Conservation (phyloP, 2,329 filamentous ascomycete genomes). For the Penicillium hordei region DNA sequence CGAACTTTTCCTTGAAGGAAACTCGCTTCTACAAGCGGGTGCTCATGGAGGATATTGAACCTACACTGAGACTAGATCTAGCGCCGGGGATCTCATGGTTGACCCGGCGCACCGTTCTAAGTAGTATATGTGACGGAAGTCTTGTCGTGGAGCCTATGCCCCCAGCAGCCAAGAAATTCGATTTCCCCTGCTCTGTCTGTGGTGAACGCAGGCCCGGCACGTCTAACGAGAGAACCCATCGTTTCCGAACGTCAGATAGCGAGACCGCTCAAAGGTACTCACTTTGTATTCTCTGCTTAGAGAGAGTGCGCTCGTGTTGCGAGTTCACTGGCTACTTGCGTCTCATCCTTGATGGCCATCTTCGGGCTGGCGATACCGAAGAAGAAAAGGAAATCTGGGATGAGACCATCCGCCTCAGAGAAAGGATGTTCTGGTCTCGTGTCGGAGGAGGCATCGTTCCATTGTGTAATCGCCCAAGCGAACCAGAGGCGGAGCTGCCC, state of each 20-base stretch:
- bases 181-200: constrained; percentile 77
- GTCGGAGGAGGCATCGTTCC: constrained; percentile 90
- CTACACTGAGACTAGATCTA: constrained; percentile 82
- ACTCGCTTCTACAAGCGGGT: constrained; percentile 92
- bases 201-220: constrained; percentile 75
- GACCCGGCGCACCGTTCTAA: constrained; percentile 78
- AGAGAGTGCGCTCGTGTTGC: constrained; percentile 79
- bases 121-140: constrained; percentile 77
- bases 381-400: constrained; percentile 91
- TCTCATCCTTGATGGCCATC: constrained; percentile 89
- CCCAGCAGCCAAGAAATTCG: constrained; percentile 51
- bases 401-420: constrained; percentile 82
- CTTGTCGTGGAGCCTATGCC: constrained; percentile 88
- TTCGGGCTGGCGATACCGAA: constrained; percentile 78
- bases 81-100: constrained; percentile 94
- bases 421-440: constrained; percentile 96
- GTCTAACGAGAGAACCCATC: constrained; percentile 73
- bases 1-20: constrained; percentile 68
- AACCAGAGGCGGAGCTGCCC: constrained; percentile 20
- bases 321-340: constrained; percentile 90
- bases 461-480: constrained; percentile 42
- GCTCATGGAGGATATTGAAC: constrained; percentile 88
- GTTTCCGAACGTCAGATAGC: constrained; percentile 84
- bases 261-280: constrained; percentile 87
- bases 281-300: constrained; percentile 83